Percentiles rank a stretch among this genome's conserved stretches.
Evolutionary conservation across 345 rosid genomes (phyloP).

Genomic region (Nasturtium officinale): DNA sequence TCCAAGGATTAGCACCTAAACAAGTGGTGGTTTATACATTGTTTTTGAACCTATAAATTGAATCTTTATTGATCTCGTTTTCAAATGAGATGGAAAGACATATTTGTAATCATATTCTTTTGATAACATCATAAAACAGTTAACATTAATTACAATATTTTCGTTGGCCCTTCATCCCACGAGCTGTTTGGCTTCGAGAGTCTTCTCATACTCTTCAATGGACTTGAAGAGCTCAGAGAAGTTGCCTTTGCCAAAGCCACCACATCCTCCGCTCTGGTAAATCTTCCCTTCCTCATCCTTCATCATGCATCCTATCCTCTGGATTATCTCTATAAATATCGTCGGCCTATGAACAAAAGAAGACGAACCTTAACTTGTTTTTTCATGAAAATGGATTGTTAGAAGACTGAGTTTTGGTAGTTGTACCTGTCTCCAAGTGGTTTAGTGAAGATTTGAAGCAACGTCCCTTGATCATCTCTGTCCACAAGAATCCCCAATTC

Average conservation of each 20-base stretch:
- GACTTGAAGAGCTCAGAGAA: constrained; percentile 93
- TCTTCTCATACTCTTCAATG: constrained; percentile 90
- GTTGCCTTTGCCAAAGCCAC: constrained; percentile 96
- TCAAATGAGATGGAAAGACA: constrained; percentile 9
- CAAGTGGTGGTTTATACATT: constrained; percentile 11
- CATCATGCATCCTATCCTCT: constrained; percentile 81
- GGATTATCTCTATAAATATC: constrained; percentile 92
- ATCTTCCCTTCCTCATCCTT: constrained; percentile 67
- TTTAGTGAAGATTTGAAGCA: constrained; percentile 96
- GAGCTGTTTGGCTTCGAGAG: constrained; percentile 65
- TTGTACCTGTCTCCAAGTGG: constrained; percentile 87
- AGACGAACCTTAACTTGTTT: background rate
- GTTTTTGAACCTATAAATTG: background rate
- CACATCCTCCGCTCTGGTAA: constrained; percentile 92
- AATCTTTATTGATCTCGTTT: constrained; percentile 23
- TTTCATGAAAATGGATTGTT: background rate
- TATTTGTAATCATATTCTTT: background rate
- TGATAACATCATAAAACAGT: constrained; percentile 4
- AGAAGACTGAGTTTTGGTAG: background rate
- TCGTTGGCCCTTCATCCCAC: constrained; percentile 20
- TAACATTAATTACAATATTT: constrained; percentile 9
- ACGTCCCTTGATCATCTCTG: constrained; percentile 91
- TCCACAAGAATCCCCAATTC: constrained; percentile 91
- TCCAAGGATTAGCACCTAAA: constrained; percentile 38
- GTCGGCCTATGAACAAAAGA: constrained; percentile 65